Evolutionary conservation across 371 early-diverging fungal genomes (phyloP).

Genomic region (Dichotomocladium elegans): DNA sequence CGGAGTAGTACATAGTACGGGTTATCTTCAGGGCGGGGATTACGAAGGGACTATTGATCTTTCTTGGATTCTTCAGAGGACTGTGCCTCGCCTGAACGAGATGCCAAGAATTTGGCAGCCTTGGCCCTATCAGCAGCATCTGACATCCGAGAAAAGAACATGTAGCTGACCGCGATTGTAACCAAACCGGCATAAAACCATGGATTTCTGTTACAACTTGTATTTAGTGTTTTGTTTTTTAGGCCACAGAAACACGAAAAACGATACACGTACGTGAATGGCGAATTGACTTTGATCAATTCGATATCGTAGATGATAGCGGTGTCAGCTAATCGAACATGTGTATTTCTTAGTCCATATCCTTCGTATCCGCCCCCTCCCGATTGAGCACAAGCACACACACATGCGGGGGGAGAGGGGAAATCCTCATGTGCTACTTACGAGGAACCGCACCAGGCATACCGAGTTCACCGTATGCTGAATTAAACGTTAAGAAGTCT

Average conservation of each 20-base stretch:
- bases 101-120: constrained; percentile 16
- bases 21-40: no score
- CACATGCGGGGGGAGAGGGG: no score
- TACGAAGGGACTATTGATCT: no score
- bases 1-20: no score
- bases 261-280: constrained; percentile 23
- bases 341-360: background rate
- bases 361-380: no score
- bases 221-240: background rate
- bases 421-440: no score
- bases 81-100: no score
- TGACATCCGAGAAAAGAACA: constrained; percentile 10
- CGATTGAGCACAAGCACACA: no score
- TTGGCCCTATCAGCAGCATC: constrained; percentile 15
- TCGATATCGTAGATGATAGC: constrained; percentile 39
- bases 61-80: no score
- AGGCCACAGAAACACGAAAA: background rate
- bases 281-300: constrained; percentile 18
- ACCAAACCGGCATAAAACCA: constrained; percentile 30
- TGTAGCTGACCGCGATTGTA: constrained; percentile 6
- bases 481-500: background rate
- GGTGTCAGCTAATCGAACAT: constrained; percentile 18
- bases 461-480: constrained; percentile 32
- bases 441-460: constrained; percentile 31
- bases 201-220: constrained; percentile 28